Percentiles rank a stretch among this genome's conserved stretches.
Conservation (phyloP, 2,329 filamentous ascomycete genomes). For the Dothiorella sarmentorum region DNA sequence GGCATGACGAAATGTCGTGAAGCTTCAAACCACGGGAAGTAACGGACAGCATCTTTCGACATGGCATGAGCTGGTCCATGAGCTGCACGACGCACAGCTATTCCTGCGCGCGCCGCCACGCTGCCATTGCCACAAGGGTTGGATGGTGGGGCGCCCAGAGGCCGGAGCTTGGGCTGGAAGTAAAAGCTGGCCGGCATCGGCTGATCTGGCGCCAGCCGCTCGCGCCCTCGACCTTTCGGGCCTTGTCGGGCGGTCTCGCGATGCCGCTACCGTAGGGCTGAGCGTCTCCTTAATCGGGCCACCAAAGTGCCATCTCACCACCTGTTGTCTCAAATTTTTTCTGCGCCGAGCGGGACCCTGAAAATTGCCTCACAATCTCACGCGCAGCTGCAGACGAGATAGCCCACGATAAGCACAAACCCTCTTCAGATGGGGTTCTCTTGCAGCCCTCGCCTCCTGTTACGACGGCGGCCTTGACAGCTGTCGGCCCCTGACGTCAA, state of each 20-base stretch:
- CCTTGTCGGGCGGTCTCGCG: slow-evolving; percentile 11
- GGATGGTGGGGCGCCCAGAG: neutral
- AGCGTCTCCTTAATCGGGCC: slow-evolving; percentile 13
- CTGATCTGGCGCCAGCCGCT: slow-evolving; percentile 14
- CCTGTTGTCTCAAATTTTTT: slow-evolving; percentile 13
- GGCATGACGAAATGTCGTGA: slow-evolving; percentile 12
- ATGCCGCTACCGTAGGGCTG: slow-evolving; percentile 13
- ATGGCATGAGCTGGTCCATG: slow-evolving; percentile 14
- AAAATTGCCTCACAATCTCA: slow-evolving; percentile 8
- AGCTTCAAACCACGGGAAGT: neutral
- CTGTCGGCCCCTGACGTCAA: neutral
- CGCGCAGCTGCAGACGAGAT: slow-evolving; percentile 3
- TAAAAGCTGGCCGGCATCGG: slow-evolving; percentile 15
- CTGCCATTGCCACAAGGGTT: neutral
- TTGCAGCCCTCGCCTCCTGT: neutral
- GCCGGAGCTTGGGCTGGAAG: slow-evolving; percentile 4
- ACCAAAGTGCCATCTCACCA: slow-evolving; percentile 10
- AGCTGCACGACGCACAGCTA: slow-evolving; percentile 2
- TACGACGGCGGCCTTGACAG: neutral
- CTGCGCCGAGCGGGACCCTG: slow-evolving; percentile 8
- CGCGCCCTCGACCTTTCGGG: neutral
- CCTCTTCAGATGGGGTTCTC: too few relatives aligned
- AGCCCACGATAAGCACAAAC: neutral
- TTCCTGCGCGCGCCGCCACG: slow-evolving; percentile 5
- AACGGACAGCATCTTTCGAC: slow-evolving; percentile 12